Conservation (phyloP, 768 basidiomycete genomes). For the Gymnopilus dilepis region DNA sequence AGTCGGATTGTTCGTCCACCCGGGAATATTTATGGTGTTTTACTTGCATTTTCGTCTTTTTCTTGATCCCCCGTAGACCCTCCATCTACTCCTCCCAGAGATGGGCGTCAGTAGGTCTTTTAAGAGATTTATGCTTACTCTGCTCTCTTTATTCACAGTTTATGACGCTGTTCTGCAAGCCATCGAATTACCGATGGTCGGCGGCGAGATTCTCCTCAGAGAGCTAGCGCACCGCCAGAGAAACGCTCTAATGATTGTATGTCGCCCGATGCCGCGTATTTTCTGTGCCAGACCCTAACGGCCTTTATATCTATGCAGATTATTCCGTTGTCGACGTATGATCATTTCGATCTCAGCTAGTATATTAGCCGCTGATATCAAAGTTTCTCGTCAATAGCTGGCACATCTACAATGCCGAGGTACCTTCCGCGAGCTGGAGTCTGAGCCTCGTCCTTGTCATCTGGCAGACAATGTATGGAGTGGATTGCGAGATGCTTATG, state of each 20-base stretch:
- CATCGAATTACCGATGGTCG: background rate
- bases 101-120: background rate
- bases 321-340: constrained; percentile 10
- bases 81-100: background rate
- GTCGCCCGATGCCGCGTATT: background rate
- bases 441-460: constrained; percentile 10
- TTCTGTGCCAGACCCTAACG: background rate
- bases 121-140: background rate
- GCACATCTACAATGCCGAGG: constrained; percentile 7
- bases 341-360: too few relatives aligned
- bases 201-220: background rate
- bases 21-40: constrained; percentile 13
- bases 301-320: background rate
- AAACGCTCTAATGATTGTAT: constrained; percentile 6
- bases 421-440: constrained; percentile 13
- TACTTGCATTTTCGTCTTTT: background rate
- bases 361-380: background rate
- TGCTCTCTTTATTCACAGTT: constrained; percentile 7
- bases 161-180: constrained; percentile 9
- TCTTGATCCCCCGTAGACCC: constrained; percentile 4
- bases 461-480: constrained; percentile 1
- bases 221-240: constrained; percentile 4
- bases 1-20: background rate
- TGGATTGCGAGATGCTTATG: constrained; percentile 3
- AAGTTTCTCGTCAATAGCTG: constrained; percentile 1